Evolutionary conservation across 2,329 filamentous ascomycete species (phyloP).

Genomic region (Chaetomium strumarium): DNA sequence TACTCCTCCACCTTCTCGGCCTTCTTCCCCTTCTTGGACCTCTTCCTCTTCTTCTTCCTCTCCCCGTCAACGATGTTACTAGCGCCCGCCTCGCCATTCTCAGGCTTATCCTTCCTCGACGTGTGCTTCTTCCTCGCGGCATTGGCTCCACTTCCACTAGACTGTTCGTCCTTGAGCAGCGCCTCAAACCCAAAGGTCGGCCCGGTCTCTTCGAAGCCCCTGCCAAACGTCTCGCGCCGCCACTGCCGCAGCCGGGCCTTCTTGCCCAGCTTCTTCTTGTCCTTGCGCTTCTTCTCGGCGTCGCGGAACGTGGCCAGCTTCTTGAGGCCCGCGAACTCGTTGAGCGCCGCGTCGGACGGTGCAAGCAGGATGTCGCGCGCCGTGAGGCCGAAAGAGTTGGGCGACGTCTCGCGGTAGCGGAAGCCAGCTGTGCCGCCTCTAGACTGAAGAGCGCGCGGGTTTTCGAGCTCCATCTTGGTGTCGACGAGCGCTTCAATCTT

Average conservation of each 20-base stretch:
- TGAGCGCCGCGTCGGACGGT: slow-evolving; percentile 77
- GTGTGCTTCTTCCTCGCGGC: slow-evolving; percentile 8
- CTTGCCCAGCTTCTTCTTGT: slow-evolving; percentile 85
- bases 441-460: slow-evolving; percentile 51
- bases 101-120: slow-evolving; percentile 22
- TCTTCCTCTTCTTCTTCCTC: slow-evolving; percentile 29
- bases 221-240: slow-evolving; percentile 61
- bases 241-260: slow-evolving; percentile 87
- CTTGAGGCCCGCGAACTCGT: slow-evolving; percentile 88
- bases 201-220: slow-evolving; percentile 50
- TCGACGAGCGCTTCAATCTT: slow-evolving; percentile 85
- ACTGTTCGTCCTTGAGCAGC: slow-evolving; percentile 27
- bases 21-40: slow-evolving; percentile 33
- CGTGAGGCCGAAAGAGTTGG: slow-evolving; percentile 82
- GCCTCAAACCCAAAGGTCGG: slow-evolving; percentile 54
- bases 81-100: slow-evolving; percentile 25
- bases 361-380: slow-evolving; percentile 84
- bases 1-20: slow-evolving; percentile 26
- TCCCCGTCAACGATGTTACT: slow-evolving; percentile 24
- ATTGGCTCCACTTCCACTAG: slow-evolving; percentile 21
- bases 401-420: slow-evolving; percentile 91
- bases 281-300: slow-evolving; percentile 78
- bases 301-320: slow-evolving; percentile 90
- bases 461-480: slow-evolving; percentile 67
- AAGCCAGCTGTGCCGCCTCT: slow-evolving; percentile 49